phyloP scores from a whole-genome alignment of 2,329 filamentous ascomycete genomes.

The Cucurbitaria berberidis region DNA sequence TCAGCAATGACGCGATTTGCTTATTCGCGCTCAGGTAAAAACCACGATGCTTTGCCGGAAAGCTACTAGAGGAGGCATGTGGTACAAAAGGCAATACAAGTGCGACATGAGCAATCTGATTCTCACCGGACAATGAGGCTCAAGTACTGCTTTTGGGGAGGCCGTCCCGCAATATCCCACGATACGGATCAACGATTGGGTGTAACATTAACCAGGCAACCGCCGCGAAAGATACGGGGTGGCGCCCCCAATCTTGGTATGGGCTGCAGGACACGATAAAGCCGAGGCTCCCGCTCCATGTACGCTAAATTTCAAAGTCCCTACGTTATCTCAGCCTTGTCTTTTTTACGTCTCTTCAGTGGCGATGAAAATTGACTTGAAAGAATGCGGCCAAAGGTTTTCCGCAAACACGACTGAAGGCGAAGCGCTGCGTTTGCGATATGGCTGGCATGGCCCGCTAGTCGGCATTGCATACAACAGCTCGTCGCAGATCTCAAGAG shows the following conservation, averaged over 20 bases:
- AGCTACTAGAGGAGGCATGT: background rate
- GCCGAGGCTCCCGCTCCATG: background rate
- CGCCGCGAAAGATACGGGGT: background rate
- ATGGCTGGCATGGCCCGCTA: conserved; percentile 27
- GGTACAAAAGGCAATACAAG: background rate
- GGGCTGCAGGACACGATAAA: background rate
- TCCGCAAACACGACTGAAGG: conserved; percentile 2
- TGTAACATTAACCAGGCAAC: background rate
- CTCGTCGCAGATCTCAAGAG: conserved; percentile 38
- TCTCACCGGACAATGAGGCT: conserved; percentile 5
- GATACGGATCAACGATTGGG: background rate
- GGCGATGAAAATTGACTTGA: conserved; percentile 18
- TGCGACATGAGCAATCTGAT: background rate
- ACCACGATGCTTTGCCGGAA: background rate
- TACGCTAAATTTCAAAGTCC: background rate
- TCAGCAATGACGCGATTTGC: background rate
- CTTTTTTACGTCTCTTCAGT: background rate
- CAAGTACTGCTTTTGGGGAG: conserved; percentile 3
- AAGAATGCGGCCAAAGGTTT: conserved; percentile 6
- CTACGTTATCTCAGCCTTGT: background rate
- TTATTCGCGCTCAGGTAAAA: background rate
- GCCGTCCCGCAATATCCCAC: background rate
- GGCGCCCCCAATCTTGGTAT: background rate
- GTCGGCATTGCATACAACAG: conserved; percentile 12
- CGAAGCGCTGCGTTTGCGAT: conserved; percentile 15